Conservation (phyloP, 805 yeast genomes). For the Candida ipomoeae region DNA sequence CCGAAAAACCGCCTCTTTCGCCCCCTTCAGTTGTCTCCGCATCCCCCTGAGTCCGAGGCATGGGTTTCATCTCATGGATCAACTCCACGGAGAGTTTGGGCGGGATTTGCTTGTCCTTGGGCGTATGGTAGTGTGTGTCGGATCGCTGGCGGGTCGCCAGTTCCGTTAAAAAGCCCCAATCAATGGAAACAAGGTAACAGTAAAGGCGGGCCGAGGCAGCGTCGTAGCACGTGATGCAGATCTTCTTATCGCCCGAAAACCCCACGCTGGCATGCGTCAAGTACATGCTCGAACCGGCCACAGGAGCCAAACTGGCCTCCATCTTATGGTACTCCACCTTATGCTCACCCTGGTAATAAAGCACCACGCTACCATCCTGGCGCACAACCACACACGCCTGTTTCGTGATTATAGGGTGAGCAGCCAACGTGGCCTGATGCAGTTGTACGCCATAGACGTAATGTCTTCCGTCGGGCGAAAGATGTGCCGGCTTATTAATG, state of each 20-base stretch:
- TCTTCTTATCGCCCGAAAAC: conserved; percentile 43
- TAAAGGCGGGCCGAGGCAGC: conserved; percentile 31
- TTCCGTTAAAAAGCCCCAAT: conserved; percentile 54
- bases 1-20: neutral
- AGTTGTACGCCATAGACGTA: conserved; percentile 59
- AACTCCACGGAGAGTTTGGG: conserved; percentile 40
- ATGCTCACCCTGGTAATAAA: conserved; percentile 64
- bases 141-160: conserved; percentile 45
- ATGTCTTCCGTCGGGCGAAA: conserved; percentile 20
- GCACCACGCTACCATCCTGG: conserved; percentile 53
- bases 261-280: conserved; percentile 48
- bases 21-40: neutral
- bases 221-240: conserved; percentile 43
- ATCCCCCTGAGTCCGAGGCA: conserved; percentile 4
- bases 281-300: conserved; percentile 3
- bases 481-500: conserved; percentile 52
- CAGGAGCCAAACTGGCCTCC: conserved; percentile 21
- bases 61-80: conserved; percentile 24
- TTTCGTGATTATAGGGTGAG: conserved; percentile 64
- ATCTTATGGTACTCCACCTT: conserved; percentile 52
- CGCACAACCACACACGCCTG: conserved; percentile 70
- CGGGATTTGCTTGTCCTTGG: conserved; percentile 37
- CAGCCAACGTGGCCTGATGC: conserved; percentile 54
- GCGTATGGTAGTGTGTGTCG: conserved; percentile 49
- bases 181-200: conserved; percentile 41